Evolutionary conservation across 208 protist genomes (phyloP).

Genomic region (Balamuthia mandrillaris): DNA sequence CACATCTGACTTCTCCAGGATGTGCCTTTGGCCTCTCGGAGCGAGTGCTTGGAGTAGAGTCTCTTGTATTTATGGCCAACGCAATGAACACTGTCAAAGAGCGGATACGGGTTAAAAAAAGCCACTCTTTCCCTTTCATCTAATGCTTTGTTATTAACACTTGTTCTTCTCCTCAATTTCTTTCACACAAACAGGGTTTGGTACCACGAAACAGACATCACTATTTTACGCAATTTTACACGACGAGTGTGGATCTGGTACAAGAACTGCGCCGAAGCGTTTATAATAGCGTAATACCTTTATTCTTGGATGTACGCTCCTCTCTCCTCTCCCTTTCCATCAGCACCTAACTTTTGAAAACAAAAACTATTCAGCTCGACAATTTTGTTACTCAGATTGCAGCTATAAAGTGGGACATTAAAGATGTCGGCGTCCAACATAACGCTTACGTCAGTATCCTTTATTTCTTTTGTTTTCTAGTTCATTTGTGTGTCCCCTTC

Average conservation of each 20-base stretch:
- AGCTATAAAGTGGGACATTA: conserved; percentile 8
- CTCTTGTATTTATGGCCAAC: background rate
- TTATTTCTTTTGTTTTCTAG: background rate
- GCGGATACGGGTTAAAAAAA: background rate
- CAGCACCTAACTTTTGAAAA: no score
- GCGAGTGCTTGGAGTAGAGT: background rate
- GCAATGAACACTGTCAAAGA: background rate
- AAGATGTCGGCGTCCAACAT: conserved; percentile 9
- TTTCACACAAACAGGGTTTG: background rate
- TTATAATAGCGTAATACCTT: background rate
- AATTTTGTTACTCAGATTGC: background rate
- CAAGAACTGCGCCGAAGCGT: background rate
- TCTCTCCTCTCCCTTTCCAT: no score
- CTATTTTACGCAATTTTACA: background rate
- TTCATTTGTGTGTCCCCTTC: background rate
- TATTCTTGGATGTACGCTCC: no score
- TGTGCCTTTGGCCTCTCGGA: background rate
- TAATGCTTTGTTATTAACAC: background rate
- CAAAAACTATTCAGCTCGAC: background rate
- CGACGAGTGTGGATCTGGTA: background rate
- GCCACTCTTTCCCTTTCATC: background rate
- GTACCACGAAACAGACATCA: background rate
- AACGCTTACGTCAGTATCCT: background rate
- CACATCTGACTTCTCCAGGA: no score
- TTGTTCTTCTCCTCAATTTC: background rate